phyloP scores from a whole-genome alignment of 78 protist genomes.

The Cavenderia fasciculata region DNA sequence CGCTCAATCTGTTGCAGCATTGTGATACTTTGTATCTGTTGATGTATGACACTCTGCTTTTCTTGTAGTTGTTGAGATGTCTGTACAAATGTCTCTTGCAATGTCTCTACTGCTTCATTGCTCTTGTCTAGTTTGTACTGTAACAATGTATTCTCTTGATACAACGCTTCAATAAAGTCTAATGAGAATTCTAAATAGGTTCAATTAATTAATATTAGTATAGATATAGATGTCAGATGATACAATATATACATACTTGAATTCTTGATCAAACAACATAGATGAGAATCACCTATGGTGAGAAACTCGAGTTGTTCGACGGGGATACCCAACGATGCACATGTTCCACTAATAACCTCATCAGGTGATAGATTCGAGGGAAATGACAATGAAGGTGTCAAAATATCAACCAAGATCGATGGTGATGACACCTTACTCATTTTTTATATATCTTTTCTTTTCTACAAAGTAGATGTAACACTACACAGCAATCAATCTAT shows the following conservation, averaged over 20 bases:
- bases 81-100: constrained; percentile 49
- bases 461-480: neutral
- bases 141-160: constrained; percentile 50
- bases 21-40: constrained; percentile 35
- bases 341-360: constrained; percentile 44
- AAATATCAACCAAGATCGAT: constrained; percentile 59
- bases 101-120: constrained; percentile 39
- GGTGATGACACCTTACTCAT: neutral
- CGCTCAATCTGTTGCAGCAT: constrained; percentile 29
- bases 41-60: constrained; percentile 31
- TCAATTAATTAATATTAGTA: neutral
- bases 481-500: neutral
- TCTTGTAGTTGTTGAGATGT: constrained; percentile 49
- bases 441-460: neutral
- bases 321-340: constrained; percentile 36
- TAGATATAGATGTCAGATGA: neutral
- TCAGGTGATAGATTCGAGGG: constrained; percentile 14
- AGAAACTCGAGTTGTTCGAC: constrained; percentile 47
- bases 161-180: constrained; percentile 56
- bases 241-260: constrained; percentile 14
- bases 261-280: constrained; percentile 48
- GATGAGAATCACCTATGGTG: neutral
- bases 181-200: constrained; percentile 60
- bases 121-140: constrained; percentile 49
- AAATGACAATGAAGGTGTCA: constrained; percentile 59